These are phyloP conservation scores for Ceratobasidium sp. DNA, from an alignment of 1,284 basidiomycete genomes.

Conservation along the genomic window DNA sequence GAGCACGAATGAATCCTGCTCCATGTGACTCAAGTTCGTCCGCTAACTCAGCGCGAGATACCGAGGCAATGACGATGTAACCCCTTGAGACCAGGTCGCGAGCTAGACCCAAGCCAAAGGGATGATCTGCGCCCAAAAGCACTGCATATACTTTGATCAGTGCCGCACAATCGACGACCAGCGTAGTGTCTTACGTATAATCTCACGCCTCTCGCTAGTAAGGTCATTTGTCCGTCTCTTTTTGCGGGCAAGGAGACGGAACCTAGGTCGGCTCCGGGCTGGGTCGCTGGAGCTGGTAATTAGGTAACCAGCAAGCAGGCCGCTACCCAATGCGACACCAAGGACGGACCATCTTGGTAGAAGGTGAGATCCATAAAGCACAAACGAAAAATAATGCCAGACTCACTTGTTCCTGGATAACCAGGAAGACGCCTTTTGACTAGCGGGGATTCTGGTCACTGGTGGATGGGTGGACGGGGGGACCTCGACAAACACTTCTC, in stretches of 20 bases:
- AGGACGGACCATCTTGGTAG: conserved; percentile 58
- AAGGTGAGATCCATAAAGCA: neutral
- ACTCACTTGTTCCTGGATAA: conserved; percentile 36
- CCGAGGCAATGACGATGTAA: conserved; percentile 79
- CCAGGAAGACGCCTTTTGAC: conserved; percentile 20
- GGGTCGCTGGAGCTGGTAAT: conserved; percentile 48
- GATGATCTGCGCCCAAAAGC: conserved; percentile 74
- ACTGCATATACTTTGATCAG: conserved; percentile 55
- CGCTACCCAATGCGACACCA: conserved; percentile 61
- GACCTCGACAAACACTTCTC: conserved; percentile 71
- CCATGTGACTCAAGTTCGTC: conserved; percentile 65
- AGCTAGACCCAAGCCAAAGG: conserved; percentile 68
- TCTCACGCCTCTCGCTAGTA: conserved; percentile 62
- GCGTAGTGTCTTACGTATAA: conserved; percentile 62
- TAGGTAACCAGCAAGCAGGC: conserved; percentile 64
- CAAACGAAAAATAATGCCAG: neutral
- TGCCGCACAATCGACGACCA: conserved; percentile 2
- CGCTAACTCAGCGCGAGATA: conserved; percentile 66
- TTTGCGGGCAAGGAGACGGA: conserved; percentile 31
- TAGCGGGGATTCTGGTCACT: conserved; percentile 52
- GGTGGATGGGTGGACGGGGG: conserved; percentile 63
- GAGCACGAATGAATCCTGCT: conserved; percentile 74
- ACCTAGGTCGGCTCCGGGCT: conserved; percentile 48
- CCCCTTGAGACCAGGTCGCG: conserved; percentile 73
- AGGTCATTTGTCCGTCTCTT: conserved; percentile 50